Evolutionary conservation across 2,329 filamentous ascomycete genomes (phyloP), one percentile per base, ranked within the genome.

Genomic region (Xylariaceae sp.): DNA sequence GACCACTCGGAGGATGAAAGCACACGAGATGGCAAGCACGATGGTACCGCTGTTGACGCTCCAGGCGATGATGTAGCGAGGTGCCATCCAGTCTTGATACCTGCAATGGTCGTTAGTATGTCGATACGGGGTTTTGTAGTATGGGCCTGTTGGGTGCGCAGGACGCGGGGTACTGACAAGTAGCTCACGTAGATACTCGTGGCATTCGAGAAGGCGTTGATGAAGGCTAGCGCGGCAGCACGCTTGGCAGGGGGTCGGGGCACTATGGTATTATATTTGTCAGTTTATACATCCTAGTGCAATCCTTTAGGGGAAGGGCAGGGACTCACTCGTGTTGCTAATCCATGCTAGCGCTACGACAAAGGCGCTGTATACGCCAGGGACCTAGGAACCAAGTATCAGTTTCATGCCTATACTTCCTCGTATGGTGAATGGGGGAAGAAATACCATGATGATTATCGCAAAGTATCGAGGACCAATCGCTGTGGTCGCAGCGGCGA

Each of bases 201-300:
- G 9, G 72, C 69, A 56, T 89, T 88, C 13, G 73, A 76, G 8
- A 86, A 69, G 2, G 81, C 80, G 55, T 90, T 90, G 61, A 89
- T 86, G 45, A 83, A 79, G 1, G 84, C 85, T 4, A 90, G 59
- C 0, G 83, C 83, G 0, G 83, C 68, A 1, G 70, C 70, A 43
- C 83, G 74, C 65, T 89, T 89, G 2, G 84, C 79, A 0, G 84
- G 82, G 3, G 86, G 85, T 4, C 85, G 75, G 0, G 85, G 84
- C 36, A 90, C 70, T 1, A 24, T 24, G 21, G n/a, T 24, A 11
- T 24, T 6, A 24, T 24, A n/a, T 24, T 24, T 24, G 21, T 24
- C 21, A 24, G 21, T 24, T n/a, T n/a, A n/a, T n/a, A n/a, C n/a
- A n/a, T n/a, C n/a, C n/a, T n/a, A n/a, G n/a, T n/a, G n/a, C n/a